Evolutionary conservation across 345 rosid genomes (phyloP).

Genomic region (Pistacia atlantica): DNA sequence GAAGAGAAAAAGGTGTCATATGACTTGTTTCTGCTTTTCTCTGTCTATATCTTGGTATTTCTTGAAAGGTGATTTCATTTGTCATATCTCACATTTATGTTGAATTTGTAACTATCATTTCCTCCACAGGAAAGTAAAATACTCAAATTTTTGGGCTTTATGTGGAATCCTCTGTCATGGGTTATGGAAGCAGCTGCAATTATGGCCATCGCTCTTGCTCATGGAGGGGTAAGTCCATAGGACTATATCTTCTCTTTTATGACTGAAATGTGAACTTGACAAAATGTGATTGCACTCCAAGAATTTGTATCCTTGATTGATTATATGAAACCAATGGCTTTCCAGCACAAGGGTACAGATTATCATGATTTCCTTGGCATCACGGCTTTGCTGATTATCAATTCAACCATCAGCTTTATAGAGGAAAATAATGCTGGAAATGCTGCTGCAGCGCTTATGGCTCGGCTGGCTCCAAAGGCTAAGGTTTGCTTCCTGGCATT

Average conservation of each 20-base stretch:
- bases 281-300: neutral
- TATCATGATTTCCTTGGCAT: constrained; percentile 57
- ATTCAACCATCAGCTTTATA: constrained; percentile 58
- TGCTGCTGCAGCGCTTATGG: constrained; percentile 65
- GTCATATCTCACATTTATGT: neutral
- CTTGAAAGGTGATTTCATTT: neutral
- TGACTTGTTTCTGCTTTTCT: neutral
- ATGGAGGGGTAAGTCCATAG: constrained; percentile 44
- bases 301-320: neutral
- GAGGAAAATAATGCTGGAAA: constrained; percentile 68
- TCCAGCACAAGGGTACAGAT: constrained; percentile 40
- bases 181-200: constrained; percentile 66
- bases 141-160: constrained; percentile 61
- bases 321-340: neutral
- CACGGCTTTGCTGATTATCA: constrained; percentile 43
- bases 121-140: constrained; percentile 51
- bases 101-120: neutral
- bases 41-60: neutral
- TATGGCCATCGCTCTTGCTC: constrained; percentile 58
- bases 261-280: neutral
- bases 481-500: constrained; percentile 29
- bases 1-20: constrained; percentile 57
- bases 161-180: constrained; percentile 72
- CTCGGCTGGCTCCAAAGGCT: constrained; percentile 58
- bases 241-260: neutral